These are phyloP conservation scores for Mitosporidium daphniae DNA, from an alignment of 371 early-diverging fungal species.

Conservation along the genomic window DNA sequence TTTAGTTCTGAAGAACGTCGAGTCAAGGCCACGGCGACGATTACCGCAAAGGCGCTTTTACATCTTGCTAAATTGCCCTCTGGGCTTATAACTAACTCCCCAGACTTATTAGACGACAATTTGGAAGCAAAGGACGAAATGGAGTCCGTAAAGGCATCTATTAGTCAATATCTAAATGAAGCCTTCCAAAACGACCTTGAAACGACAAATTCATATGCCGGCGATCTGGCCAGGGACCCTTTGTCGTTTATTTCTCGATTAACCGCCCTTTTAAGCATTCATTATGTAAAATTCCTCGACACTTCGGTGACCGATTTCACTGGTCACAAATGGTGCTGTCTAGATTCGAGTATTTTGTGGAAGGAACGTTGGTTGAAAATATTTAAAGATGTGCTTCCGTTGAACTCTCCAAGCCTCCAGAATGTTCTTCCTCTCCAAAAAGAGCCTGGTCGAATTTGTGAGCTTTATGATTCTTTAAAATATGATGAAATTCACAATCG, in stretches of 20 bases:
- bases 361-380: slow-evolving; percentile 77
- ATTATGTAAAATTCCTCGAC: too few species aligned
- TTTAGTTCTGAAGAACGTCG: slow-evolving; percentile 50
- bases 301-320: too few species aligned
- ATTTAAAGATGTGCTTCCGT: slow-evolving; percentile 24
- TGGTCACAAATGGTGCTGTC: too few species aligned
- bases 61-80: slow-evolving; percentile 9
- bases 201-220: too few species aligned
- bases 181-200: too few species aligned
- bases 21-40: slow-evolving; percentile 31
- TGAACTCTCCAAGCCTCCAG: slow-evolving; percentile 59
- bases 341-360: slow-evolving; percentile 20
- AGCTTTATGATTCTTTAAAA: slow-evolving; percentile 64
- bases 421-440: too few species aligned
- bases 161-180: too few species aligned
- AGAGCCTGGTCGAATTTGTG: too few species aligned
- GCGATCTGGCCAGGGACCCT: too few species aligned
- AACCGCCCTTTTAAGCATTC: too few species aligned
- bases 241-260: too few species aligned
- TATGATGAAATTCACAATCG: slow-evolving; percentile 74
- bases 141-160: slow-evolving; percentile 37
- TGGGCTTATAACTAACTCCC: slow-evolving; percentile 21
- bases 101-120: slow-evolving; percentile 66
- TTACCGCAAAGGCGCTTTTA: slow-evolving; percentile 4
- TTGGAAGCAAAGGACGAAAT: slow-evolving; percentile 64